Base-by-base conservation (phyloP, 176 grass and related monocot species). In the Ampelocalamus luodianensis region DNA sequence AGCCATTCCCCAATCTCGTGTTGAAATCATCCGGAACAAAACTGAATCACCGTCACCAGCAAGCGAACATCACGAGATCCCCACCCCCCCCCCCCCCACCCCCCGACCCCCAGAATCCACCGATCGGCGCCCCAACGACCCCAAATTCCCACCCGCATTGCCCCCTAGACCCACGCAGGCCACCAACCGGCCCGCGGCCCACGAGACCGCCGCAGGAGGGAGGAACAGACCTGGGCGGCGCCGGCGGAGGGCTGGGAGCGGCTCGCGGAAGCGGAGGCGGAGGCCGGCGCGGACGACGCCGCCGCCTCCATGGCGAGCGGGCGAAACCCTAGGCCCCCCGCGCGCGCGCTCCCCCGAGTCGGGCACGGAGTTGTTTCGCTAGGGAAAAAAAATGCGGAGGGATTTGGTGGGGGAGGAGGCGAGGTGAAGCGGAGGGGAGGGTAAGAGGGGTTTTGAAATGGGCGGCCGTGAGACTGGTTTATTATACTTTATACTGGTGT, bases 301-400 rank as follows among this genome's bases (percentile, higher is more conserved):
- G 75, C 66, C 10, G 76, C 77, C 36, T 79, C 86, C 86, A 85
- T 86, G 61, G 62, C 62, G 29, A 65, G 61, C 80, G 24, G 11
- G 51, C 55, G 15, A 79, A 90, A 87, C 91, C 90, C 90, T 89
- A 89, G 77, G 77, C 60, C 44, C 6, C 15, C 71, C 32, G 61
- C 64, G 44, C 63, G 69, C 71, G 46, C 86, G 65, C 71, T 44
- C 80, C 32, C 70, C 48, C 63, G 32, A 62, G 36, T 27, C 72
- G 55, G 22, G 9, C 55, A 9, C 22, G 22, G 55, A 23, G 81
- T 51, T 42, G 59, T 26, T 62, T 13, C 23, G 62, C 14, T 58
- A 16, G 3, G 39, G 51, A 18, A 23, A 77, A 43, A 76, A 77
- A 85, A 54, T 56, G 72, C 39, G 10, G 8, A 14, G 32, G 39